phyloP scores from a whole-genome alignment of 2,329 filamentous ascomycete species.

The Penicillium sclerotiorum region DNA sequence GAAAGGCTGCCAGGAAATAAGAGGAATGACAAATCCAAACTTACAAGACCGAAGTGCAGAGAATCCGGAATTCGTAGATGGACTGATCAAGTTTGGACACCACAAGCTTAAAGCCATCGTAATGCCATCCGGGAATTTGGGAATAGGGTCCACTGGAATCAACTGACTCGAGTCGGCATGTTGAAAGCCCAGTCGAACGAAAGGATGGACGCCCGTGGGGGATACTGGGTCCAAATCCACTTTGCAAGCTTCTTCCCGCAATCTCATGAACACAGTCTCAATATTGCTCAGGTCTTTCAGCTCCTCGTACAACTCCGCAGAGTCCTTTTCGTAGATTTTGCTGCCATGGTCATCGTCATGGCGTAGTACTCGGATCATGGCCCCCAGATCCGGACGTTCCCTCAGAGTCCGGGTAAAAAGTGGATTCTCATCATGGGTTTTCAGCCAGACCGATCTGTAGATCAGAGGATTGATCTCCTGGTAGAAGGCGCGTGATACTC shows the following conservation, averaged over 20 bases:
- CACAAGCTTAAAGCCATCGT: not conserved
- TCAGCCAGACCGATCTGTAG: not conserved
- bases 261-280: not conserved
- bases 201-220: not conserved
- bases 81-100: not conserved
- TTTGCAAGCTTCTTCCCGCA: not conserved
- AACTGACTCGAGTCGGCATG: not conserved
- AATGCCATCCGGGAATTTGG: no score
- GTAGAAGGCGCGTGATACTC: not conserved
- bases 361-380: not conserved
- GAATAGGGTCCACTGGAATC: not conserved
- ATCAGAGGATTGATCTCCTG: not conserved
- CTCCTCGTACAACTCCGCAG: not conserved
- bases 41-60: not conserved
- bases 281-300: not conserved
- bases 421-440: not conserved
- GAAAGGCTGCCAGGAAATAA: not conserved
- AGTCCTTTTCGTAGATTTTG: not conserved
- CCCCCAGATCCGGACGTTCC: not conserved
- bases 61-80: not conserved
- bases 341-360: not conserved
- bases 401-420: not conserved
- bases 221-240: no score
- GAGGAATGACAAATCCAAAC: not conserved
- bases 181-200: not conserved